Evolutionary conservation across 371 early-diverging fungal genomes (phyloP).

Genomic region (Mucor racemosus): DNA sequence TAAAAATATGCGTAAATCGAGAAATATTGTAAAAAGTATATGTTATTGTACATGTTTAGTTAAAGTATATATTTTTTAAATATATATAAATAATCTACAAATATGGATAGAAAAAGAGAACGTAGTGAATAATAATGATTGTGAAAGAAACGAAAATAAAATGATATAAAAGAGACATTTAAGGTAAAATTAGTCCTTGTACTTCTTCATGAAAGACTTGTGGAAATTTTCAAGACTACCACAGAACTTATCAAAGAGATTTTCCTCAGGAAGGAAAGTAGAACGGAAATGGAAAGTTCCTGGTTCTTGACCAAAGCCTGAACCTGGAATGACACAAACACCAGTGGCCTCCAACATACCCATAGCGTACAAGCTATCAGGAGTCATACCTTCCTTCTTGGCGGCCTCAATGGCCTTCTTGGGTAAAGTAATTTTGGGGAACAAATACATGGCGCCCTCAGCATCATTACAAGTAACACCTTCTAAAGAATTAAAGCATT

Average conservation of each 20-base stretch:
- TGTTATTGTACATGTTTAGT: constrained; percentile 7
- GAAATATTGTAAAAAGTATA: background rate
- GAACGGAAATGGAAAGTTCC: constrained; percentile 95
- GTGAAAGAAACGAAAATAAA: background rate
- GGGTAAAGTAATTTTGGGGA: constrained; percentile 84
- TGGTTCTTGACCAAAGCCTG: constrained; percentile 90
- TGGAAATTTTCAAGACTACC: constrained; percentile 79
- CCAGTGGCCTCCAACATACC: constrained; percentile 93
- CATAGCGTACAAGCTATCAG: constrained; percentile 90
- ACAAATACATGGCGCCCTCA: constrained; percentile 96
- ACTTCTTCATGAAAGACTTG: constrained; percentile 77
- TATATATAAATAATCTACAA: background rate
- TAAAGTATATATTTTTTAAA: background rate
- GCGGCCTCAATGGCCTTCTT: constrained; percentile 80
- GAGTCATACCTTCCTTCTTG: constrained; percentile 59
- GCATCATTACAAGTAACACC: constrained; percentile 89
- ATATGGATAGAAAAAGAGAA: background rate
- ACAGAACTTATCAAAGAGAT: constrained; percentile 90
- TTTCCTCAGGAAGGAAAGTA: constrained; percentile 95
- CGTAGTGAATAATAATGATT: no score
- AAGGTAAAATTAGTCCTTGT: constrained; percentile 31
- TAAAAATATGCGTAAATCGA: background rate
- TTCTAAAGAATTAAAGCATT: constrained; percentile 83
- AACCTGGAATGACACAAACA: constrained; percentile 68
- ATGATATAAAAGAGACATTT: background rate